These are phyloP conservation scores for Dovyalis caffra DNA, from an alignment of 345 rosid genomes.

Conservation along the genomic window DNA sequence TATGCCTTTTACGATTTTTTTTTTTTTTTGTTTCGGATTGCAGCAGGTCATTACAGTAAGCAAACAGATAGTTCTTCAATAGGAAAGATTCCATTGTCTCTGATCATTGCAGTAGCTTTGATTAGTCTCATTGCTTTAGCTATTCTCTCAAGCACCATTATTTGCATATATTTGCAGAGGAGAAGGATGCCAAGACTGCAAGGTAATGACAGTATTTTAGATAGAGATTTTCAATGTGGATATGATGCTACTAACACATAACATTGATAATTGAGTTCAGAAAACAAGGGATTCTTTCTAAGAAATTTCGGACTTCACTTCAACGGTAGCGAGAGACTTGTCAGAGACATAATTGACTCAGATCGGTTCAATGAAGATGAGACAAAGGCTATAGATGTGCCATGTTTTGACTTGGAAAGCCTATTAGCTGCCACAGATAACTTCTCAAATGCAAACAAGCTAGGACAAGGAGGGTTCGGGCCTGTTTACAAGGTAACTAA, in stretches of 20 bases:
- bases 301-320: slow-evolving; percentile 21
- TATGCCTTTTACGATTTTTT: background rate
- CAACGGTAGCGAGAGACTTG: slow-evolving; percentile 29
- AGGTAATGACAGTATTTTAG: slow-evolving; percentile 23
- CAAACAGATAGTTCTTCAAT: slow-evolving; percentile 21
- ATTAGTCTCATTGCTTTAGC: slow-evolving; percentile 31
- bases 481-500: slow-evolving; percentile 65
- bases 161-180: slow-evolving; percentile 38
- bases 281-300: slow-evolving; percentile 7
- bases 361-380: slow-evolving; percentile 34
- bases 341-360: slow-evolving; percentile 32
- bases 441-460: slow-evolving; percentile 47
- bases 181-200: slow-evolving; percentile 38
- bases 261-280: slow-evolving; percentile 10
- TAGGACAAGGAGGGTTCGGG: slow-evolving; percentile 66
- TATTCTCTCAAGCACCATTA: slow-evolving; percentile 35
- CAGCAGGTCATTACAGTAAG: slow-evolving; percentile 17
- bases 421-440: slow-evolving; percentile 47
- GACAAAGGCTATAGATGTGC: slow-evolving; percentile 43
- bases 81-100: slow-evolving; percentile 26
- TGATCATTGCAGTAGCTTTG: slow-evolving; percentile 38
- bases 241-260: too few relatives aligned
- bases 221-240: background rate
- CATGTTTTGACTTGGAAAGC: slow-evolving; percentile 37
- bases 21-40: slow-evolving; percentile 6